Percentiles rank a stretch among this genome's conserved stretches.
Conservation (phyloP, 768 basidiomycete species). For the Holtermannia corniformis region DNA sequence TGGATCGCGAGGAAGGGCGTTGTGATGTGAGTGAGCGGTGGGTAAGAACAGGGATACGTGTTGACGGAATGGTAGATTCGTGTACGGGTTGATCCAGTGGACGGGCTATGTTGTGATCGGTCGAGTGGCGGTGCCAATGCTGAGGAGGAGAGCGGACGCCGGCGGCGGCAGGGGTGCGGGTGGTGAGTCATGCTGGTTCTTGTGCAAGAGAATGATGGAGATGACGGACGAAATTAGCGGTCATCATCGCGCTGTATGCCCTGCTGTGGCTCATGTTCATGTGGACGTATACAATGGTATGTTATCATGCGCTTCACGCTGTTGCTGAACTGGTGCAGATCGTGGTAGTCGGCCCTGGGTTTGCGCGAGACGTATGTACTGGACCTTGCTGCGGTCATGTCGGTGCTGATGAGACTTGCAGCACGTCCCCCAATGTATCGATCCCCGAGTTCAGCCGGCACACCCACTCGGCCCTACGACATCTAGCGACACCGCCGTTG, state of each 20-base stretch:
- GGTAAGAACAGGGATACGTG: neutral
- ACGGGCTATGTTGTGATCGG: constrained; percentile 67
- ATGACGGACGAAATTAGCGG: constrained; percentile 47
- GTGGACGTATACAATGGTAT: constrained; percentile 70
- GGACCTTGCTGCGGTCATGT: too few relatives aligned
- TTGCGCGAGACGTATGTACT: constrained; percentile 19
- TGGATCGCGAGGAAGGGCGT: neutral
- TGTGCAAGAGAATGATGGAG: neutral
- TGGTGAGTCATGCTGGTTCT: constrained; percentile 49
- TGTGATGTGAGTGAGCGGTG: neutral
- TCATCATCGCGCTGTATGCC: constrained; percentile 55
- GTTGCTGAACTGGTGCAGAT: constrained; percentile 8
- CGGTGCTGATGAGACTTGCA: too few relatives aligned
- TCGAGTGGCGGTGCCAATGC: constrained; percentile 60
- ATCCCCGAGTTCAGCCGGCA: neutral
- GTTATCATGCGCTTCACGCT: constrained; percentile 18
- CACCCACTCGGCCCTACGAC: neutral
- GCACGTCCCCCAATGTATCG: neutral
- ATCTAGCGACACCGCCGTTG: neutral
- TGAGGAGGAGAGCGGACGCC: constrained; percentile 46
- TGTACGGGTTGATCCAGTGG: constrained; percentile 57
- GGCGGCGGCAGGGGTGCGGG: constrained; percentile 51
- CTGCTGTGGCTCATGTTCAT: constrained; percentile 60
- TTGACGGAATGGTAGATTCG: constrained; percentile 39
- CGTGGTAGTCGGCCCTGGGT: constrained; percentile 21